phyloP scores from a whole-genome alignment of 495 filamentous ascomycete genomes.

The Aspergillus egyptiacus region DNA sequence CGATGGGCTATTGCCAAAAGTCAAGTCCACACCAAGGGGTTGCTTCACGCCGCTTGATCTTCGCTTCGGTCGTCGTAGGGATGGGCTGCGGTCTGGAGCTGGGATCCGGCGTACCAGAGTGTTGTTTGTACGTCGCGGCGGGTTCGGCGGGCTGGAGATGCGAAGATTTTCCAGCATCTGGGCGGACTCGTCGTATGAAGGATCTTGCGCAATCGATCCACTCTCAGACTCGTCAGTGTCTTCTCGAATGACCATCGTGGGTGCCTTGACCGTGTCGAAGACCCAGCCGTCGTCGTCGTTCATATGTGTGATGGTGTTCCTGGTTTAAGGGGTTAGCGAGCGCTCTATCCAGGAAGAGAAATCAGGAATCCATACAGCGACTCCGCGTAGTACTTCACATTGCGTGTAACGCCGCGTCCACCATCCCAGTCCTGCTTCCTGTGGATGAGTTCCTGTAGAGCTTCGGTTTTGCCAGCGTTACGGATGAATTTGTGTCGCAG shows the following conservation, averaged over 20 bases:
- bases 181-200: slow-evolving; percentile 28
- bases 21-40: slow-evolving; percentile 76
- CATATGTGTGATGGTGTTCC: slow-evolving; percentile 53
- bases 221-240: slow-evolving; percentile 30
- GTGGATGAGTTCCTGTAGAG: slow-evolving; percentile 80
- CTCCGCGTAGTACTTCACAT: slow-evolving; percentile 84
- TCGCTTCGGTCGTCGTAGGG: slow-evolving; percentile 43
- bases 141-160: slow-evolving; percentile 31
- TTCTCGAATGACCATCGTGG: slow-evolving; percentile 41
- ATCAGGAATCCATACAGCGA: slow-evolving; percentile 52
- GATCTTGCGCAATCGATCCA: slow-evolving; percentile 27
- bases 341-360: background rate
- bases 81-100: slow-evolving; percentile 39
- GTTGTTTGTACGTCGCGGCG: slow-evolving; percentile 37
- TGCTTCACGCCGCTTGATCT: slow-evolving; percentile 58
- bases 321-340: slow-evolving; percentile 19
- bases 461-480: slow-evolving; percentile 75
- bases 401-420: slow-evolving; percentile 51
- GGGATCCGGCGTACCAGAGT: slow-evolving; percentile 52
- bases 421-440: slow-evolving; percentile 75
- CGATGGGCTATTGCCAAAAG: slow-evolving; percentile 83
- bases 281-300: slow-evolving; percentile 85
- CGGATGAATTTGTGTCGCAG: slow-evolving; percentile 84
- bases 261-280: slow-evolving; percentile 89
- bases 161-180: slow-evolving; percentile 38